These are phyloP conservation scores for Volvox reticuliferus DNA, from an alignment of 139 green algal genomes.

Conservation along the genomic window DNA sequence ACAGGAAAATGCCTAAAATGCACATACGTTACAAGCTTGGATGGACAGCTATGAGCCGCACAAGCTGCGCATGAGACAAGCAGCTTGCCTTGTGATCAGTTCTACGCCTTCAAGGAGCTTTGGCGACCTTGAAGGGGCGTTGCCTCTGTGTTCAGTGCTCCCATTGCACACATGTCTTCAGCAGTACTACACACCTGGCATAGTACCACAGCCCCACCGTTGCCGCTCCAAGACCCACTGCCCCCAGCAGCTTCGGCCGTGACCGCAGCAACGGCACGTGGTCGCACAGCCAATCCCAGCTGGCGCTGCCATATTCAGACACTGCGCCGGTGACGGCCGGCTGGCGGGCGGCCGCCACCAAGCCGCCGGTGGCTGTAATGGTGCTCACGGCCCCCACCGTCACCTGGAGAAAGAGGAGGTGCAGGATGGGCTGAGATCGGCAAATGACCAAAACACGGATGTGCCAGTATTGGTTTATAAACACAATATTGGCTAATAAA, in stretches of 20 bases:
- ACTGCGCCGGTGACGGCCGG: conserved; percentile 45
- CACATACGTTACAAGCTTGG: no score
- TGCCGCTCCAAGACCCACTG: background rate
- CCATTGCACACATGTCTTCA: background rate
- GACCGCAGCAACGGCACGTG: conserved; percentile 55
- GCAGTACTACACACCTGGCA: conserved; percentile 46
- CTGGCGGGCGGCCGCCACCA: conserved; percentile 53
- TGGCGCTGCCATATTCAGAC: conserved; percentile 10
- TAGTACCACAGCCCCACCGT: conserved; percentile 56
- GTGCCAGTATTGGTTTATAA: no score
- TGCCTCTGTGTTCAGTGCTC: background rate
- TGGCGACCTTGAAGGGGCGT: no score
- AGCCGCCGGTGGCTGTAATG: conserved; percentile 41
- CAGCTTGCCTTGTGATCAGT: no score
- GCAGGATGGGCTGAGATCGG: no score
- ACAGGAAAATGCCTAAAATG: no score
- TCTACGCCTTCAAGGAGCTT: no score
- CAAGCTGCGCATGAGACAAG: no score
- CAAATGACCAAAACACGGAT: no score
- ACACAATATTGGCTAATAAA: no score
- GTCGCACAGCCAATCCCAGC: conserved; percentile 49
- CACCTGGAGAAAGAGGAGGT: conserved; percentile 49
- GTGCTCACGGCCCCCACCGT: conserved; percentile 49
- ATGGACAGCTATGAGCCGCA: no score
- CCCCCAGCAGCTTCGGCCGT: conserved; percentile 61